Base-by-base conservation (phyloP, 2,329 filamentous ascomycete species). In the Cladosporium sp. region DNA sequence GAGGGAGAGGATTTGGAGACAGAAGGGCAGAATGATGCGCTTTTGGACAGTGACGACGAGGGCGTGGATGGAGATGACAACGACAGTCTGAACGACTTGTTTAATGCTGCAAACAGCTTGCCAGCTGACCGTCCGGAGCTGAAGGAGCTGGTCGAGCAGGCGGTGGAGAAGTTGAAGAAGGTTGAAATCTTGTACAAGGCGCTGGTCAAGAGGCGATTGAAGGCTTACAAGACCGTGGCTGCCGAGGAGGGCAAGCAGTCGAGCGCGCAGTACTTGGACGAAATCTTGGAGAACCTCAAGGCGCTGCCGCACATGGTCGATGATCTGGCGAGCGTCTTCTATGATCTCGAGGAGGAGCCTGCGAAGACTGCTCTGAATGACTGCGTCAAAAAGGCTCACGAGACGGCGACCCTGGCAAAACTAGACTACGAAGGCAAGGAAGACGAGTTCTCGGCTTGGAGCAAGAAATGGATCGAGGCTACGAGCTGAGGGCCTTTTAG, bases 391-490 rank as follows among this genome's bases (percentile, higher is more conserved):
- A 77, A 82, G 43, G 83, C 85, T 0, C 78, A 78, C 56, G 71
- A 68, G 0, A 78, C 76, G 0, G 75, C 78, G 0, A 75, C 79
- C 50, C 62, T 84, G 41, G 67, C 88, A 11, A 71, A 72, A 43
- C 70, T 74, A 52, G 74, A 76, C 16, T 91, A 86, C 86, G 69
- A 78, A 2, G 83, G 78, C 0, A 68, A 77, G 40, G 75, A 79
- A 15, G 90, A 95, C 60, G 87, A 85, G 60, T 95, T 94, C 62
- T 85, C 83, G 0, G 73, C 78, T 13, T 95, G 90, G 90, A 81
- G 78, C n/a, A 73, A 71, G 42, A 80, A 77, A 43, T 82, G 78
- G 77, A 52, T 62, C 30, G 62, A 63, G n/a, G 61, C 63, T 6
- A 56, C 67, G 38, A 55, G 57, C 33, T 61, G 56, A 62, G 52